Conservation (phyloP, 2,329 filamentous ascomycete genomes). For the Trichoderma arundinaceum region DNA sequence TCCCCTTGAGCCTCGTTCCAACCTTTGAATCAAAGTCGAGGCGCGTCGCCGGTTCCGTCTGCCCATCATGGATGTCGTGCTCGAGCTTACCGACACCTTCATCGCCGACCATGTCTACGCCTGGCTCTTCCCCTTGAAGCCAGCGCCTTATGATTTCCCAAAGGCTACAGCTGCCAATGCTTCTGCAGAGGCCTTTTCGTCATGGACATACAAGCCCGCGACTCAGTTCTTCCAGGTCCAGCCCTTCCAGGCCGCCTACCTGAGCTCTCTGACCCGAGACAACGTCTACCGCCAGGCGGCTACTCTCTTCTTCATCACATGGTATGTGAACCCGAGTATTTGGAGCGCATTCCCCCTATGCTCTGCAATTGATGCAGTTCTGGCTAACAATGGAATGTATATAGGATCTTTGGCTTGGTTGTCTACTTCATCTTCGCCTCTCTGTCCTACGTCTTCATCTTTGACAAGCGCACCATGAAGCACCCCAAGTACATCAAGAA, state of each 20-base stretch:
- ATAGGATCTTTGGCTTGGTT: conserved; percentile 81
- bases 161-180: conserved; percentile 56
- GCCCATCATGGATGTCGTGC: conserved; percentile 83
- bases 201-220: conserved; percentile 74
- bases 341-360: too few relatives aligned
- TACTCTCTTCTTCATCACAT: conserved; percentile 83
- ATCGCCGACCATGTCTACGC: conserved; percentile 82
- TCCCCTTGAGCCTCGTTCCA: background rate
- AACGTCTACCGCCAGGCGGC: conserved; percentile 75
- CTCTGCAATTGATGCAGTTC: background rate
- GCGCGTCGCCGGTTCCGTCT: background rate
- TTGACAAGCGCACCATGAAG: conserved; percentile 85
- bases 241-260: conserved; percentile 77
- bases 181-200: conserved; percentile 61
- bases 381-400: conserved; percentile 21
- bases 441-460: conserved; percentile 85
- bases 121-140: conserved; percentile 65
- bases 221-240: conserved; percentile 71
- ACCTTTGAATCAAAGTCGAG: background rate
- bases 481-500: conserved; percentile 97
- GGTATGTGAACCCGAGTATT: conserved; percentile 67
- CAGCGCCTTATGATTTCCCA: conserved; percentile 59
- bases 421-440: conserved; percentile 85
- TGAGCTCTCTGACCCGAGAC: conserved; percentile 78
- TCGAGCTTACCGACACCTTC: conserved; percentile 83